These are phyloP conservation scores for Sordaria brevicollis DNA, from an alignment of 495 filamentous ascomycete genomes.

Conservation along the genomic window DNA sequence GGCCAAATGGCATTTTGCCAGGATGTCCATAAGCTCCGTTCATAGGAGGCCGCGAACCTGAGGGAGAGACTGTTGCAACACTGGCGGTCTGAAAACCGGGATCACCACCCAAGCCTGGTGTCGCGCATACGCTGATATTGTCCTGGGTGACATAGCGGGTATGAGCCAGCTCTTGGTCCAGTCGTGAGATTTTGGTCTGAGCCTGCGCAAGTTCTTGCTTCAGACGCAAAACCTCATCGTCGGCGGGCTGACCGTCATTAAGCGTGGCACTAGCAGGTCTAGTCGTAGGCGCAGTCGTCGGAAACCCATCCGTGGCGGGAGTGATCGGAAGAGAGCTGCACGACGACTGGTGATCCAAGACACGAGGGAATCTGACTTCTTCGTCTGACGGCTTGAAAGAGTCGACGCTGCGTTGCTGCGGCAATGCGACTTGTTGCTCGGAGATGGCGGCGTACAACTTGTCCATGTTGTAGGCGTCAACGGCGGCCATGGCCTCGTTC, in stretches of 20 bases:
- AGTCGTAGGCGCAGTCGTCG: constrained; percentile 32
- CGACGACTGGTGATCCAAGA: constrained; percentile 37
- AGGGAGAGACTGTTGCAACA: constrained; percentile 7
- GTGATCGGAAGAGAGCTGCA: constrained; percentile 47
- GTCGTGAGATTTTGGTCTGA: constrained; percentile 65
- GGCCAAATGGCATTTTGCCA: constrained; percentile 37
- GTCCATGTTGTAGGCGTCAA: constrained; percentile 41
- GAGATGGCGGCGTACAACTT: constrained; percentile 55
- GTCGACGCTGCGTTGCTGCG: constrained; percentile 38
- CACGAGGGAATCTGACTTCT: constrained; percentile 19
- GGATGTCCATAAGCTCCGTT: constrained; percentile 41
- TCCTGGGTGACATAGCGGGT: constrained; percentile 48
- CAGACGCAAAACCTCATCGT: constrained; percentile 39
- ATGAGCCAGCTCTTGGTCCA: constrained; percentile 77
- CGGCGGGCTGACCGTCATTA: constrained; percentile 16
- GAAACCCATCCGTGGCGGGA: constrained; percentile 44
- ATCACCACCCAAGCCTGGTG: constrained; percentile 14
- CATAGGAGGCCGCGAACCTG: constrained; percentile 11
- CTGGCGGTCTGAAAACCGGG: constrained; percentile 16
- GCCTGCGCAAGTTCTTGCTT: constrained; percentile 72
- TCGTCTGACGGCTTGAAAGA: constrained; percentile 35
- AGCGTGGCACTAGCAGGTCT: constrained; percentile 35
- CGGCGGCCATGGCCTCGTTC: constrained; percentile 24
- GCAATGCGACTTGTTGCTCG: constrained; percentile 51
- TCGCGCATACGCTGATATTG: constrained; percentile 14